These are phyloP conservation scores for Teratosphaeria pseudoeucalypti DNA, from an alignment of 2,329 filamentous ascomycete species.

Conservation along the genomic window DNA sequence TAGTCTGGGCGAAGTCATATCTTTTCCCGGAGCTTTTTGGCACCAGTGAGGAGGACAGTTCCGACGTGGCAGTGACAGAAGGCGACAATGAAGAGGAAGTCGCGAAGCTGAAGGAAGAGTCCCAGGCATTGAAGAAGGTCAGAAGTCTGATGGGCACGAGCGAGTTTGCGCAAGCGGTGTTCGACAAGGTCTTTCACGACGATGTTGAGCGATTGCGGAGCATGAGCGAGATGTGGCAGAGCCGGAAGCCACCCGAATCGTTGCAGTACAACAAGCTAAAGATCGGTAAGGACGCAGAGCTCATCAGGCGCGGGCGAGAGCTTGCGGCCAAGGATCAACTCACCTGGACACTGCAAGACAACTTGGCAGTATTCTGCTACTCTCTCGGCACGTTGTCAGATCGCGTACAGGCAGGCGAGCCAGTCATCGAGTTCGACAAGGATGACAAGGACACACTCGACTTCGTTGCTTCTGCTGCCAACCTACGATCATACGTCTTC, in stretches of 20 bases:
- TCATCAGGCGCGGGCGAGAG: conserved; percentile 31
- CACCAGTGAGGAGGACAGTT: conserved; percentile 73
- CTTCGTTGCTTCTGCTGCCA: conserved; percentile 84
- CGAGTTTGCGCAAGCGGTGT: conserved; percentile 68
- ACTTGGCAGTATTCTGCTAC: conserved; percentile 75
- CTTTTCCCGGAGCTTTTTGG: conserved; percentile 92
- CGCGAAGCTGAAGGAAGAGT: conserved; percentile 73
- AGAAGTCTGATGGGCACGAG: conserved; percentile 68
- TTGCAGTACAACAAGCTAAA: conserved; percentile 54
- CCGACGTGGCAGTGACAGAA: conserved; percentile 67
- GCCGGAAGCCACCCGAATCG: conserved; percentile 60
- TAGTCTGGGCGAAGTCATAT: conserved; percentile 97
- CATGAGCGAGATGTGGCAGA: conserved; percentile 97
- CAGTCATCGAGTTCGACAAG: conserved; percentile 82
- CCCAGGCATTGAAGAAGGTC: conserved; percentile 73
- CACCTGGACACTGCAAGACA: conserved; percentile 73
- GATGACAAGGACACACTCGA: conserved; percentile 92
- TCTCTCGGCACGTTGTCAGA: conserved; percentile 68
- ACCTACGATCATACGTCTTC: conserved; percentile 81
- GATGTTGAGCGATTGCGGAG: conserved; percentile 74
- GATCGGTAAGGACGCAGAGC: conserved; percentile 18
- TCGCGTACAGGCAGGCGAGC: conserved; percentile 51
- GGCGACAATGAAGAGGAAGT: conserved; percentile 87
- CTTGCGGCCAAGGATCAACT: conserved; percentile 55
- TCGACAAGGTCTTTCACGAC: conserved; percentile 82